Conservation (phyloP, 2,329 filamentous ascomycete genomes). For the Lasiodiplodia theobromae region DNA sequence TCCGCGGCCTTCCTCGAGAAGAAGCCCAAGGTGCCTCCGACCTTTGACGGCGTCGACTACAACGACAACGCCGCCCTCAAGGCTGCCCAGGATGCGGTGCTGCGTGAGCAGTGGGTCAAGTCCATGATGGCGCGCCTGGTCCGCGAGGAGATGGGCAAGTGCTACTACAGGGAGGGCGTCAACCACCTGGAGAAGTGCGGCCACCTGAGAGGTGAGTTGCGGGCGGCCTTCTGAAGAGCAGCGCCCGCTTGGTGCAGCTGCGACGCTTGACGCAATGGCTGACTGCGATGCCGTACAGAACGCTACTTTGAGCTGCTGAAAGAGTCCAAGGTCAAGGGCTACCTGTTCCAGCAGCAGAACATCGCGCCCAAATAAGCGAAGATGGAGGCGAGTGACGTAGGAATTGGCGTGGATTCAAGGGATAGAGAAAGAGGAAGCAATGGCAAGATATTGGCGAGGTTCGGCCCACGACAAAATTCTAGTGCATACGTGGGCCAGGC, state of each 20-base stretch:
- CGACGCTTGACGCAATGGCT: constrained; percentile 7
- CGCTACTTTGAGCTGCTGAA: constrained; percentile 80
- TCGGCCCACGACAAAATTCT: constrained; percentile 5
- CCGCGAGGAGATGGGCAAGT: constrained; percentile 83
- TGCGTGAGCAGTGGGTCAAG: constrained; percentile 87
- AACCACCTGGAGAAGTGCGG: constrained; percentile 91
- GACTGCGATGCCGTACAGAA: constrained; percentile 58
- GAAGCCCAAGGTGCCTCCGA: constrained; percentile 82
- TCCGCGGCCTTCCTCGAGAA: constrained; percentile 81
- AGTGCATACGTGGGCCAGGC: constrained; percentile 11
- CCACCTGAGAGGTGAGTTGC: constrained; percentile 74
- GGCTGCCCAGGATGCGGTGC: constrained; percentile 80
- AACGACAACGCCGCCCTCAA: constrained; percentile 82
- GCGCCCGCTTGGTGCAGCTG: not conserved
- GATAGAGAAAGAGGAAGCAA: not conserved
- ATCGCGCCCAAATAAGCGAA: constrained; percentile 2
- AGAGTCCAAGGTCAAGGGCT: constrained; percentile 78
- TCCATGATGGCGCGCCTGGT: constrained; percentile 89
- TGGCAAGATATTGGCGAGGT: not conserved
- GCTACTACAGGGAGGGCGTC: constrained; percentile 82
- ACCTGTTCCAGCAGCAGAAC: constrained; percentile 68
- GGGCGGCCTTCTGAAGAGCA: too few relatives aligned
- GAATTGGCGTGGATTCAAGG: not conserved
- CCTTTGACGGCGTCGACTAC: constrained; percentile 87
- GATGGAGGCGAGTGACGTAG: not conserved